Conservation (phyloP, 1,284 basidiomycete species). For the Sporisorium exsertum region DNA sequence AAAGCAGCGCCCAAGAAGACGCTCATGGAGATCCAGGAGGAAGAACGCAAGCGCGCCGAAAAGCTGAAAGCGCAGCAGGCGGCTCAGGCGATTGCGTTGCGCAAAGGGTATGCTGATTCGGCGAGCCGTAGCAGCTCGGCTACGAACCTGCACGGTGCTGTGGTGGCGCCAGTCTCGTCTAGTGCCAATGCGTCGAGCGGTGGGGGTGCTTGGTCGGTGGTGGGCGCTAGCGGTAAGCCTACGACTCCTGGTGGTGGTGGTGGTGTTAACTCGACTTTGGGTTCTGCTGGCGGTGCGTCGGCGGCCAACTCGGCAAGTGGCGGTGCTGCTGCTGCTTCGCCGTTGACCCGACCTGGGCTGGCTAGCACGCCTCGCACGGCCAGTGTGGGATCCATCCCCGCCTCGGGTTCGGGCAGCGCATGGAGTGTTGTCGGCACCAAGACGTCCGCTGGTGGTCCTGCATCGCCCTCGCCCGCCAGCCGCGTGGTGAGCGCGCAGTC, state of each 20-base stretch:
- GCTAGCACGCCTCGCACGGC: constrained; percentile 6
- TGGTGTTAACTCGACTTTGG: background rate
- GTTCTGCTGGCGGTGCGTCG: background rate
- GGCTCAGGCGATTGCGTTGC: constrained; percentile 67
- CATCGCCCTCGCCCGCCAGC: constrained; percentile 54
- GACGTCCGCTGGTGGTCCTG: constrained; percentile 34
- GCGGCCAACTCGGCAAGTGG: constrained; percentile 32
- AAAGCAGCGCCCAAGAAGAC: constrained; percentile 79
- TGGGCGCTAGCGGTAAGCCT: constrained; percentile 82
- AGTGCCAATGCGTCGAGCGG: constrained; percentile 37
- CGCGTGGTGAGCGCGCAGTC: constrained; percentile 14
- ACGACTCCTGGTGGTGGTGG: constrained; percentile 59
- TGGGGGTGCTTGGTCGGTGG: constrained; percentile 83
- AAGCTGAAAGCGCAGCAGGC: constrained; percentile 75
- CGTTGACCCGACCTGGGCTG: constrained; percentile 17
- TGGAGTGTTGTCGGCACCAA: constrained; percentile 39
- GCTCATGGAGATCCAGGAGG: constrained; percentile 98
- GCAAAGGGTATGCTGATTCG: constrained; percentile 82
- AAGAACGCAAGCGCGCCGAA: constrained; percentile 77
- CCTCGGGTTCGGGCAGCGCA: constrained; percentile 13
- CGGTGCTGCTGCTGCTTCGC: constrained; percentile 62
- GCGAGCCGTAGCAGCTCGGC: constrained; percentile 24
- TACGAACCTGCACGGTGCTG: constrained; percentile 70
- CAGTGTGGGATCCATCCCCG: constrained; percentile 6
- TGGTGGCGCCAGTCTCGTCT: constrained; percentile 66